phyloP scores from a whole-genome alignment of 768 basidiomycete genomes.

The Lactarius sp. region DNA sequence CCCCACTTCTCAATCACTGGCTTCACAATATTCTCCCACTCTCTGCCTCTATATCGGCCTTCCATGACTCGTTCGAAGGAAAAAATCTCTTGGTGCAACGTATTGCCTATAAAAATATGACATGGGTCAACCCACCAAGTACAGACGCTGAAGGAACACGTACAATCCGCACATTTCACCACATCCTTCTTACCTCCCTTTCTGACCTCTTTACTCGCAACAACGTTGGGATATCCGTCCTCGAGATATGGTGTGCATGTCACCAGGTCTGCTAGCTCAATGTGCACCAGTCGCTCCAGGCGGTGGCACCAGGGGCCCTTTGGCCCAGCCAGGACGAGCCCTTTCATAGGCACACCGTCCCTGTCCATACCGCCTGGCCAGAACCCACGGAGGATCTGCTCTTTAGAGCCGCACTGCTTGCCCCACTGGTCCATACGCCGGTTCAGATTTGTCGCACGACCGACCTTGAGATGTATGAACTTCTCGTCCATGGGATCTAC shows the following conservation, averaged over 20 bases:
- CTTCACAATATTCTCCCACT: constrained; percentile 71
- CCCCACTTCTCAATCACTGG: constrained; percentile 80
- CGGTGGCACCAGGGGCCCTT: constrained; percentile 67
- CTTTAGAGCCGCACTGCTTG: constrained; percentile 75
- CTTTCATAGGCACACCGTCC: constrained; percentile 47
- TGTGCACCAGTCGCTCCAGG: constrained; percentile 72
- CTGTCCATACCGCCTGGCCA: constrained; percentile 56
- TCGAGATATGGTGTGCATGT: constrained; percentile 56
- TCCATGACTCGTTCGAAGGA: constrained; percentile 52
- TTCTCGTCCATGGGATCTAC: too few relatives aligned
- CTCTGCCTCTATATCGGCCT: constrained; percentile 55
- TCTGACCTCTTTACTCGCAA: constrained; percentile 32
- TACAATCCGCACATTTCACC: constrained; percentile 43
- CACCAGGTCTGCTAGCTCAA: constrained; percentile 70
- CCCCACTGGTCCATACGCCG: constrained; percentile 76
- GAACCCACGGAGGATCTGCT: constrained; percentile 67
- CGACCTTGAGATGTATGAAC: constrained; percentile 66
- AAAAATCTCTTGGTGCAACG: constrained; percentile 74
- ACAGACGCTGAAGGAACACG: constrained; percentile 32
- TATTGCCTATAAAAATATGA: constrained; percentile 42
- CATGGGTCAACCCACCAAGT: not conserved
- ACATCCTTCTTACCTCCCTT: constrained; percentile 16
- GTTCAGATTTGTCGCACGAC: constrained; percentile 66
- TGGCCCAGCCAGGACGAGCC: constrained; percentile 54
- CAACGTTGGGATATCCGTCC: constrained; percentile 40